Conservation (phyloP, 805 yeast genomes). For the Diddensiella transvaalensis region DNA sequence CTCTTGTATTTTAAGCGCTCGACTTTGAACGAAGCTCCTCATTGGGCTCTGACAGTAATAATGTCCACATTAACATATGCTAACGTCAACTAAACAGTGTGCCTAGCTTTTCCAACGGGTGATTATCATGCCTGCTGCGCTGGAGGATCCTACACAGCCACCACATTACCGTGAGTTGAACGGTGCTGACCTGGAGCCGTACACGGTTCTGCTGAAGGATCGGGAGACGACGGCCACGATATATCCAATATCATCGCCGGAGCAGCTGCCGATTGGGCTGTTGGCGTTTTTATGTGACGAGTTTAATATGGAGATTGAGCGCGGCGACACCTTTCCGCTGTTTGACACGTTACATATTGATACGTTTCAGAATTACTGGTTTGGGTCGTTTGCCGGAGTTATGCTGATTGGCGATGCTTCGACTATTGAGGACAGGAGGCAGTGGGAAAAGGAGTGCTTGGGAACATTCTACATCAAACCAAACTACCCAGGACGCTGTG, state of each 20-base stretch:
- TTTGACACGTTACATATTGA: slow-evolving; percentile 74
- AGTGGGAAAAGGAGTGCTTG: slow-evolving; percentile 90
- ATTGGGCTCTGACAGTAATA: too few relatives aligned
- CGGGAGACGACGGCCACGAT: slow-evolving; percentile 92
- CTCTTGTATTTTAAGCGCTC: too few relatives aligned
- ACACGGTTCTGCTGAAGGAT: slow-evolving; percentile 77
- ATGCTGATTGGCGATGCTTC: slow-evolving; percentile 75
- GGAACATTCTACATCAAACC: slow-evolving; percentile 86
- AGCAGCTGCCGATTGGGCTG: slow-evolving; percentile 71
- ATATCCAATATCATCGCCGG: slow-evolving; percentile 70
- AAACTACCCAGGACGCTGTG: slow-evolving; percentile 86
- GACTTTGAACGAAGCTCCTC: too few relatives aligned
- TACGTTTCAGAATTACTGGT: slow-evolving; percentile 83
- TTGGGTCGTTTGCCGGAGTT: slow-evolving; percentile 76
- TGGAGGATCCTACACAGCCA: slow-evolving; percentile 49
- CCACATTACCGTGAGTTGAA: slow-evolving; percentile 43
- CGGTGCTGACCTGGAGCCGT: slow-evolving; percentile 48
- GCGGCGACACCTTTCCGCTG: slow-evolving; percentile 85
- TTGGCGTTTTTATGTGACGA: slow-evolving; percentile 84
- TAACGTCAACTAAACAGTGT: too few relatives aligned
- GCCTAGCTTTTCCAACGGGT: too few relatives aligned
- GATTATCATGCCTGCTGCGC: slow-evolving; percentile 43
- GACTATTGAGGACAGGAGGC: slow-evolving; percentile 47
- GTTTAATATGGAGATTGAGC: slow-evolving; percentile 84
- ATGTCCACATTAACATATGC: too few relatives aligned